Percentiles rank a stretch among this genome's conserved stretches.
Conservation (phyloP, 2,329 filamentous ascomycete species). For the Trichoderma sp. region DNA sequence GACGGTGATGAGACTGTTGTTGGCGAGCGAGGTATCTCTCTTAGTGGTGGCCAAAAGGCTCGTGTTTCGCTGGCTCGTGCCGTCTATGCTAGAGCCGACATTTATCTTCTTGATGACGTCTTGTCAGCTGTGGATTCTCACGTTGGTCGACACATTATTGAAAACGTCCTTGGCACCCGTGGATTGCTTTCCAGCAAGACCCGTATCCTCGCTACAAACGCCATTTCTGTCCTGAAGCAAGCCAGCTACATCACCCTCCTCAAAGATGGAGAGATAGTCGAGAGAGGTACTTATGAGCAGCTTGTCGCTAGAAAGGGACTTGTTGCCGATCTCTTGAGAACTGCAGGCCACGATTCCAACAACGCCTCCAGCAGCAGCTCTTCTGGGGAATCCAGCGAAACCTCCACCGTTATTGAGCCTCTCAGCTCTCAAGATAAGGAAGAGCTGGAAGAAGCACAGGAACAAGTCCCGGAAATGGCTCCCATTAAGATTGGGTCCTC, state of each 20-base stretch:
- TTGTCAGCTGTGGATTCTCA: slow-evolving; percentile 98
- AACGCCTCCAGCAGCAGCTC: slow-evolving; percentile 45
- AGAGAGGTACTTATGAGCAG: slow-evolving; percentile 87
- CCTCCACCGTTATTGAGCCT: slow-evolving; percentile 56
- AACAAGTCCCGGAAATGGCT: slow-evolving; percentile 70
- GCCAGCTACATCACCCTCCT: slow-evolving; percentile 86
- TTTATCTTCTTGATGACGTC: slow-evolving; percentile 92
- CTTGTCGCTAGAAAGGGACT: slow-evolving; percentile 92
- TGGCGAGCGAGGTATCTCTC: slow-evolving; percentile 91
- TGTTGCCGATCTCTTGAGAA: slow-evolving; percentile 78
- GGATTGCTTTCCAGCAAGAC: slow-evolving; percentile 84
- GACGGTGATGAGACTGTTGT: slow-evolving; percentile 97
- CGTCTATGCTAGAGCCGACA: slow-evolving; percentile 93
- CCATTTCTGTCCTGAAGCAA: slow-evolving; percentile 84
- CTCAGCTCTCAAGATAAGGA: slow-evolving; percentile 53
- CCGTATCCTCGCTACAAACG: slow-evolving; percentile 89
- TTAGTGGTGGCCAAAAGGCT: slow-evolving; percentile 95
- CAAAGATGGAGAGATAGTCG: slow-evolving; percentile 76
- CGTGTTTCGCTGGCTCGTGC: slow-evolving; percentile 87
- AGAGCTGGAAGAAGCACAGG: slow-evolving; percentile 74
- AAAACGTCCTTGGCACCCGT: slow-evolving; percentile 83
- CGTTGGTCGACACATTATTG: slow-evolving; percentile 90
- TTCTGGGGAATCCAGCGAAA: slow-evolving; percentile 49
- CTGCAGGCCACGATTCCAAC: slow-evolving; percentile 59
- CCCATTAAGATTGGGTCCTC: slow-evolving; percentile 62